These are phyloP conservation scores for Dunaliella salina DNA, from an alignment of 163 green algal genomes.

Conservation along the genomic window DNA sequence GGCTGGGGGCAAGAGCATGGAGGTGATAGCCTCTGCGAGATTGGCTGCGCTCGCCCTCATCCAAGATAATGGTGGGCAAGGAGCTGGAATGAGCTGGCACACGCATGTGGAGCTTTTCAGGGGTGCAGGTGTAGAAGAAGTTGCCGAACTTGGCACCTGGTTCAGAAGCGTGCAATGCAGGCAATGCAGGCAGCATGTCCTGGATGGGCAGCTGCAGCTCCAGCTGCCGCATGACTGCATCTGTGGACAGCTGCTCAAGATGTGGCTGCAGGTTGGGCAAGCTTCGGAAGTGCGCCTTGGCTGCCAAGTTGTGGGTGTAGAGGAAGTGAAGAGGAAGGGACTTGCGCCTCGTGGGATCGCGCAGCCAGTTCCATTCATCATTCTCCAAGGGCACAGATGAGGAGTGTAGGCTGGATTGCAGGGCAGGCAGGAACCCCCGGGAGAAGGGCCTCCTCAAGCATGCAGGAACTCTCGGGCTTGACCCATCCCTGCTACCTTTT, in stretches of 20 bases:
- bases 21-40: slow-evolving; percentile 9
- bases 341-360: neutral
- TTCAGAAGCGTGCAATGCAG: too few species aligned
- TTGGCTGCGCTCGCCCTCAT: slow-evolving; percentile 8
- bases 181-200: neutral
- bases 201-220: neutral
- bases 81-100: neutral
- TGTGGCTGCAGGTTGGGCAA: neutral
- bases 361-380: neutral
- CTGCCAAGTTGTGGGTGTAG: neutral
- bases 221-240: neutral
- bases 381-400: neutral
- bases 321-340: neutral
- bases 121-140: neutral
- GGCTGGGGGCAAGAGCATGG: slow-evolving; percentile 23
- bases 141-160: neutral
- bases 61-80: neutral
- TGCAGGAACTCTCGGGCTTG: too few species aligned
- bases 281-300: neutral
- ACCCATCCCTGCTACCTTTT: too few species aligned
- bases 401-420: too few species aligned
- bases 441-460: too few species aligned
- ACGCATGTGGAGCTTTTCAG: neutral
- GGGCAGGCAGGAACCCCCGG: too few species aligned
- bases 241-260: neutral